These are phyloP conservation scores for Serendipita sp. DNA, from an alignment of 768 basidiomycete genomes.

Conservation along the genomic window DNA sequence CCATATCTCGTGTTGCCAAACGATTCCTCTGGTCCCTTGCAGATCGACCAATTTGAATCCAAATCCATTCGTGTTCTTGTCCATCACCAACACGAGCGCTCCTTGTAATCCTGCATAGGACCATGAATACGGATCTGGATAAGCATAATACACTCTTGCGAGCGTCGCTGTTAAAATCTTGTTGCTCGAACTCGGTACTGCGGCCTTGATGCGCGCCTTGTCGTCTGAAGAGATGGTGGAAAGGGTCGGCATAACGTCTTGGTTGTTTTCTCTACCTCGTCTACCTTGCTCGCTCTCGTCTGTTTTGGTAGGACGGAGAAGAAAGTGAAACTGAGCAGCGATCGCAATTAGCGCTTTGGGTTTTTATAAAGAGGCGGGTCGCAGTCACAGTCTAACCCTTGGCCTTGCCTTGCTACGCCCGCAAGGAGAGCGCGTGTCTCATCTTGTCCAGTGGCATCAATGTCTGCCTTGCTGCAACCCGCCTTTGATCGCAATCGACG, in stretches of 20 bases:
- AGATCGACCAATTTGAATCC: slow-evolving; percentile 74
- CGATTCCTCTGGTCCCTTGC: slow-evolving; percentile 63
- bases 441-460: no score
- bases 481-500: no score
- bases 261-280: background rate
- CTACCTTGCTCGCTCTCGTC: background rate
- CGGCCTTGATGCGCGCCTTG: slow-evolving; percentile 54
- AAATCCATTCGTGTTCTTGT: slow-evolving; percentile 37
- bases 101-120: slow-evolving; percentile 78
- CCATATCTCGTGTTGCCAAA: slow-evolving; percentile 90
- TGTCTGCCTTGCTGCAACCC: no score
- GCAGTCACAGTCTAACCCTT: background rate
- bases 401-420: no score
- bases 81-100: slow-evolving; percentile 54
- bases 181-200: slow-evolving; percentile 35
- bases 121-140: slow-evolving; percentile 64
- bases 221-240: slow-evolving; percentile 58
- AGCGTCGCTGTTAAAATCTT: slow-evolving; percentile 74
- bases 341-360: background rate
- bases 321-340: background rate
- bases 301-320: background rate
- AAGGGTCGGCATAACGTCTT: slow-evolving; percentile 44
- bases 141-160: slow-evolving; percentile 79
- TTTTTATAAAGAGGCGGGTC: background rate
- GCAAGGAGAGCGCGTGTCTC: no score